Evolutionary conservation across 129 eudicot species (phyloP).

Genomic region (Cynara cardunculus): DNA sequence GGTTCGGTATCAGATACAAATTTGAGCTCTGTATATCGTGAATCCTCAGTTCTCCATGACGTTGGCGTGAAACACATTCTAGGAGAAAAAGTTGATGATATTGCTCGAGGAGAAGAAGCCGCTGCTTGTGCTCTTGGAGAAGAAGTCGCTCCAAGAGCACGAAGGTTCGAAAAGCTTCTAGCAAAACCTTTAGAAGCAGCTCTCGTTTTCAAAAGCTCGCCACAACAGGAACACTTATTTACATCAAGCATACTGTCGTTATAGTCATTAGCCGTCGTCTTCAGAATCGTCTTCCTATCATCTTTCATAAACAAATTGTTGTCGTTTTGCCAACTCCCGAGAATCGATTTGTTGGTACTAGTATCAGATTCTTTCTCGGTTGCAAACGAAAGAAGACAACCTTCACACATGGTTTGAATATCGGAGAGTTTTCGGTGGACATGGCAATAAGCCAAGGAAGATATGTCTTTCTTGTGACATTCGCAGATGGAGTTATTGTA

Average conservation of each 20-base stretch:
- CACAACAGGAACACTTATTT: constrained; percentile 70
- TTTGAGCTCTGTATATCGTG: constrained; percentile 49
- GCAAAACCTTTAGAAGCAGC: constrained; percentile 24
- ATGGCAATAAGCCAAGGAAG: constrained; percentile 84
- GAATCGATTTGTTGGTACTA: constrained; percentile 38
- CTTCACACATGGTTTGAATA: constrained; percentile 75
- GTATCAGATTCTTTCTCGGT: constrained; percentile 52
- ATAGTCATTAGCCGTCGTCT: constrained; percentile 11
- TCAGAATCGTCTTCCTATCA: constrained; percentile 32
- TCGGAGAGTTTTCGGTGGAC: constrained; percentile 73
- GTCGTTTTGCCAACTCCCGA: constrained; percentile 43
- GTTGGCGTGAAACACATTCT: constrained; percentile 29
- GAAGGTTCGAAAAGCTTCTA: constrained; percentile 24
- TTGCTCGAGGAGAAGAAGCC: constrained; percentile 17
- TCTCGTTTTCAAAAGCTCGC: constrained; percentile 55
- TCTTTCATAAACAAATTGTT: constrained; percentile 38
- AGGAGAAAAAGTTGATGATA: constrained; percentile 35
- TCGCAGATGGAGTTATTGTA: constrained; percentile 80
- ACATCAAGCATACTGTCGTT: constrained; percentile 14
- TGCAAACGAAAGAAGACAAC: constrained; percentile 84
- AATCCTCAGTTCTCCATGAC: constrained; percentile 55
- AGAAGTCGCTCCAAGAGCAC: constrained; percentile 23
- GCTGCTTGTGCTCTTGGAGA: constrained; percentile 31
- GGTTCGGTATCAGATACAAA: constrained; percentile 36
- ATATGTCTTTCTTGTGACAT: constrained; percentile 70